Evolutionary conservation across 1,139 yeast genomes (phyloP).

Genomic region (Zygosaccharomyces sapae): DNA sequence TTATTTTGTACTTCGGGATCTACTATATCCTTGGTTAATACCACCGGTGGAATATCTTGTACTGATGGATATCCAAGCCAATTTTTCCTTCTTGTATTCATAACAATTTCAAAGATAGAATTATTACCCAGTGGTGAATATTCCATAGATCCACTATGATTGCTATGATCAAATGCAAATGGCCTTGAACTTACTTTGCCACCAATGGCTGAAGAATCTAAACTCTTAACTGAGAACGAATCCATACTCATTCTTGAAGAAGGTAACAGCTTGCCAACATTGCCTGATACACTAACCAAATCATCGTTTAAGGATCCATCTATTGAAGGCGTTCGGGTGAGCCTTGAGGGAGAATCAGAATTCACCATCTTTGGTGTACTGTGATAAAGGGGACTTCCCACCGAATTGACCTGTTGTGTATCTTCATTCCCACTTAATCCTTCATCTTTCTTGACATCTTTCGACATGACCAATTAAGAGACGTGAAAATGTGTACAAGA

Average conservation of each 20-base stretch:
- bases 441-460: conserved; percentile 7
- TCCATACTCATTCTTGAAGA: conserved; percentile 25
- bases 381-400: conserved; percentile 2
- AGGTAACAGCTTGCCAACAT: conserved; percentile 14
- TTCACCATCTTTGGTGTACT: conserved; percentile 6
- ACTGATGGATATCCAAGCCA: conserved; percentile 64
- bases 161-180: conserved; percentile 22
- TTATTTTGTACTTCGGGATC: conserved; percentile 48
- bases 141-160: conserved; percentile 32
- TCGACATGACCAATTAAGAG: conserved; percentile 10
- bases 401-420: conserved; percentile 2
- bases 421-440: conserved; percentile 1
- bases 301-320: conserved; percentile 34
- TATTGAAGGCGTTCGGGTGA: conserved; percentile 10
- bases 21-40: conserved; percentile 54
- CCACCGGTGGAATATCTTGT: conserved; percentile 80
- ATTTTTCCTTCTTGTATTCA: conserved; percentile 36
- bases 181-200: conserved; percentile 14
- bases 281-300: conserved; percentile 31
- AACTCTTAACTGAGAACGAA: conserved; percentile 33
- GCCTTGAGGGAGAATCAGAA: conserved; percentile 10
- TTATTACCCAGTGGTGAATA: conserved; percentile 72
- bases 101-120: conserved; percentile 68
- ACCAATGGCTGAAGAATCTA: conserved; percentile 34
- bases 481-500: neutral